Base-by-base conservation (phyloP, 2,329 filamentous ascomycete species). In the Aspergillus proliferans region DNA sequence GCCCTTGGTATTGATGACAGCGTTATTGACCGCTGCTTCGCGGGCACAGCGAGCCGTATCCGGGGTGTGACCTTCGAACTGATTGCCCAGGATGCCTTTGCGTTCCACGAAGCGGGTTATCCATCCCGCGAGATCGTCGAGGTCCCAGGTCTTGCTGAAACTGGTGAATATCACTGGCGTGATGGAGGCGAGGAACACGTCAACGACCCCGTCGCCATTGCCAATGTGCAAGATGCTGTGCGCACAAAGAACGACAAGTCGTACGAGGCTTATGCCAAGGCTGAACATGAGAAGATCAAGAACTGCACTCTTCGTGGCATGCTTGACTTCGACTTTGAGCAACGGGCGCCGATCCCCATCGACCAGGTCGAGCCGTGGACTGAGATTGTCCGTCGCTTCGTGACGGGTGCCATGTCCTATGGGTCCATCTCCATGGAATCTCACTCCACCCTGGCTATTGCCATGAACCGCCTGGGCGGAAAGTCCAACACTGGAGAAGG, bases 291-390 rank as follows among this genome's bases (percentile, higher is more conserved):
- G 76, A 88, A 93, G 65, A 95, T 96, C 76, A 96, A 95, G 78
- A 83, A 89, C 63, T 97, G 92, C 72, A 97, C 92, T 1, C 83
- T 97, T 6, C 88, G 92, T 67, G 92, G 92, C 65, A 82, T 96
- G 66, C 82, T 97, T 39, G 92, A 97, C 70, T 97, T 97, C 75
- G 90, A 94, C 70, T 96, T 95, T 60, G 91, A 96, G 43, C 87
- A 93, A 58, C 79, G 83, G 58, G 83, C 79, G 14, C 83, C 91
- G 1, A 88, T 97, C 22, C 89, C 91, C 4, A 95, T 97, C 57
- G 92, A 96, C 59, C 91, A 96, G 71, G 92, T 97, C 50, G 92
- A 97, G 75, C 89, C 92, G 18, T 97, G 92, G 92, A 96, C 92
- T 3, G 91, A 96, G 63, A 96, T 97, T 61, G 92, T 96, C 42